Conservation (phyloP, 495 filamentous ascomycete species). For the Podospora bellae-mahoneyi region DNA sequence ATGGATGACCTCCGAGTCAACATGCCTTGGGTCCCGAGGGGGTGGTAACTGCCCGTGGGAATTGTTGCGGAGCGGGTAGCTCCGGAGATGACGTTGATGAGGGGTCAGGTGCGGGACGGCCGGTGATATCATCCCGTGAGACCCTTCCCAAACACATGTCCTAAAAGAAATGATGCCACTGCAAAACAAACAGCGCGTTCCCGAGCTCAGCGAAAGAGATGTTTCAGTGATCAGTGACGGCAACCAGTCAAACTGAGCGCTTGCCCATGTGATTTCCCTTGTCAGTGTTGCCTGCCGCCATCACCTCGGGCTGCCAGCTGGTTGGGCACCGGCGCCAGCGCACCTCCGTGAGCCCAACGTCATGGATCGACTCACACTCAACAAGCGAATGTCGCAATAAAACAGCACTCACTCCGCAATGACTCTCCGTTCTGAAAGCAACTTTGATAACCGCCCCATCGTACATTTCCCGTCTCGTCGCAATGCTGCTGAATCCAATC, state of each 20-base stretch:
- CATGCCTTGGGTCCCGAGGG: not conserved
- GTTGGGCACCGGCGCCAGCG: not conserved
- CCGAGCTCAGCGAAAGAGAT: not conserved
- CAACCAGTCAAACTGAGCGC: not conserved
- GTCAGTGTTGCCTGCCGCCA: not conserved
- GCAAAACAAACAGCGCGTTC: not conserved
- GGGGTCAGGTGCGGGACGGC: not conserved
- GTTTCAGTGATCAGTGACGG: not conserved
- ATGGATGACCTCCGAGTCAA: not conserved
- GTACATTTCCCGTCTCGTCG: not conserved
- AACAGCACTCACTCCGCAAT: not conserved
- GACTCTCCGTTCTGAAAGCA: not conserved
- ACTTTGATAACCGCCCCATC: not conserved
- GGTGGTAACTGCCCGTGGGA: not conserved
- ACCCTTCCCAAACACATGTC: not conserved
- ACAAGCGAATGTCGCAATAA: not conserved
- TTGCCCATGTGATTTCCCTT: not conserved
- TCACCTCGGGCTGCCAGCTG: not conserved
- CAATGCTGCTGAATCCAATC: conserved; percentile 10
- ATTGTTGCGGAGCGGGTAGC: not conserved
- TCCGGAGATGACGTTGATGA: not conserved
- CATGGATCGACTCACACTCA: not conserved
- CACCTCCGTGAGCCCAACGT: not conserved
- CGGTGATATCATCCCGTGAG: not conserved
- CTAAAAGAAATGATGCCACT: not conserved